Evolutionary conservation across 495 filamentous ascomycete genomes (phyloP).

Genomic region (Massariosphaeria phaeospora): DNA sequence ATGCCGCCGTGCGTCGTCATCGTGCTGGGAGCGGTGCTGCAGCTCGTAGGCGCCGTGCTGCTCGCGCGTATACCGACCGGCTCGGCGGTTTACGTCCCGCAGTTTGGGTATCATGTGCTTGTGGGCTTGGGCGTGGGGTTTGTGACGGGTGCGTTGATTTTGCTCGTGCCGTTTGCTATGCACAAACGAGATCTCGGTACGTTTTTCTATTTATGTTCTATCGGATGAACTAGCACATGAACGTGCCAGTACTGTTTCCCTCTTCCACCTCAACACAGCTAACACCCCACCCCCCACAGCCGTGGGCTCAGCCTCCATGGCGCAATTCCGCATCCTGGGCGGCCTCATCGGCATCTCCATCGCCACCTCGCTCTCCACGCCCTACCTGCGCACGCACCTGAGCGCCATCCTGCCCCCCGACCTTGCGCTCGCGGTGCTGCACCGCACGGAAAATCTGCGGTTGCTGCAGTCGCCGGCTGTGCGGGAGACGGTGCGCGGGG

Average conservation of each 20-base stretch:
- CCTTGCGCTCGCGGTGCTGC: not conserved
- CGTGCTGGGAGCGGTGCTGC: not conserved
- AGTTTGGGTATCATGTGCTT: conserved; percentile 6
- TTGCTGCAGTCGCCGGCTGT: not conserved
- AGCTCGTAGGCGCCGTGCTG: not conserved
- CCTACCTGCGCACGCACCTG: not conserved
- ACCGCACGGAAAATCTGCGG: not conserved
- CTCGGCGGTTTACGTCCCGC: not conserved
- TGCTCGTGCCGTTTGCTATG: not conserved
- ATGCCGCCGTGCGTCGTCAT: not conserved
- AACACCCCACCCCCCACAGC: not conserved
- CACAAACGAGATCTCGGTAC: not conserved
- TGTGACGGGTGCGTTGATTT: not conserved
- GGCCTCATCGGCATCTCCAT: conserved; percentile 8
- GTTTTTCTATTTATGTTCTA: not conserved
- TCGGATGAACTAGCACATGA: too few relatives aligned
- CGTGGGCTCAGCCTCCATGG: not conserved
- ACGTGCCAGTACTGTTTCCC: too few relatives aligned
- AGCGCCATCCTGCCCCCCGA: not conserved
- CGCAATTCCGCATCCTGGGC: conserved; percentile 12
- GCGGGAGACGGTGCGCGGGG: not conserved
- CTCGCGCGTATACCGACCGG: not conserved
- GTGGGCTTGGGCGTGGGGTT: conserved; percentile 1
- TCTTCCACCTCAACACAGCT: too few relatives aligned
- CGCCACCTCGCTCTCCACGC: conserved; percentile 1